Evolutionary conservation across 768 basidiomycete genomes (phyloP).

Genomic region (Pleurotus salmoneostramineus): DNA sequence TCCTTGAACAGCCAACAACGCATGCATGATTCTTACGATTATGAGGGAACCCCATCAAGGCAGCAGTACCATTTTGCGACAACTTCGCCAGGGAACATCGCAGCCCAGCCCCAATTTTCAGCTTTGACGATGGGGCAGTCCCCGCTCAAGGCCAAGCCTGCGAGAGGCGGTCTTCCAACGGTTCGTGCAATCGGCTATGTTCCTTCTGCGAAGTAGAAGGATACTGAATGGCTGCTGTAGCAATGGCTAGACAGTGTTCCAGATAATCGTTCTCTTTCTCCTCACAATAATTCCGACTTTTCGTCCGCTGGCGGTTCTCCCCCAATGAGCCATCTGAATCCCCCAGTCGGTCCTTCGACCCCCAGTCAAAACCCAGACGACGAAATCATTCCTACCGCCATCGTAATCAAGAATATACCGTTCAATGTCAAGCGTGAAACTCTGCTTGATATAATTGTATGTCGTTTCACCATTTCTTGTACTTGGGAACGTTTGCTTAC

Average conservation of each 20-base stretch:
- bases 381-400: conserved; percentile 97
- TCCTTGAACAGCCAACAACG: conserved; percentile 67
- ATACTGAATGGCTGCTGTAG: conserved; percentile 33
- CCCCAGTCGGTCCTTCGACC: conserved; percentile 46
- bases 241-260: conserved; percentile 83
- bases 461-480: conserved; percentile 24
- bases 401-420: conserved; percentile 99
- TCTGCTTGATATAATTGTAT: conserved; percentile 91
- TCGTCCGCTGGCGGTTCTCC: conserved; percentile 86
- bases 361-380: conserved; percentile 63
- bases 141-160: conserved; percentile 71
- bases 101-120: conserved; percentile 55
- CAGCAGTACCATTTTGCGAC: conserved; percentile 71
- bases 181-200: conserved; percentile 41
- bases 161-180: conserved; percentile 68
- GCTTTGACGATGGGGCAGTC: conserved; percentile 58
- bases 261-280: conserved; percentile 81
- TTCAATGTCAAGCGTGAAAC: conserved; percentile 98
- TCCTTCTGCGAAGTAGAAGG: conserved; percentile 11
- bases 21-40: conserved; percentile 85
- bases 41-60: conserved; percentile 59
- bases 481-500: background rate
- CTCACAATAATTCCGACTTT: conserved; percentile 85
- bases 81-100: conserved; percentile 37
- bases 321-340: conserved; percentile 46